Base-by-base conservation (phyloP, 352 stramenopile genomes). In the Phytophthora meadii region DNA sequence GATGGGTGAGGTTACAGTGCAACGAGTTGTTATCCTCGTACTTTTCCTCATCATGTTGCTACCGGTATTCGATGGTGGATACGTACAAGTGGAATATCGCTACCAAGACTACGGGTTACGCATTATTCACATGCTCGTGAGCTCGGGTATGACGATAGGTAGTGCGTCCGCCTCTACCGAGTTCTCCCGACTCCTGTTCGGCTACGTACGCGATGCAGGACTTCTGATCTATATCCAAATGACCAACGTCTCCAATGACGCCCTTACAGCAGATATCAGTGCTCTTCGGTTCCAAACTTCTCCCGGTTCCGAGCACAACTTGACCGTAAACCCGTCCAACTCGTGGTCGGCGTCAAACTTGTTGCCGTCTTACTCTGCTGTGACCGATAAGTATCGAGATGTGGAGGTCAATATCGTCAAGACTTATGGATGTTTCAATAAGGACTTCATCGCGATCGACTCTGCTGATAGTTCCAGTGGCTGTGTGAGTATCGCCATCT, bases 31-130 rank as follows among this genome's bases (percentile, higher is more conserved):
- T 37, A 85, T 97, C 36, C 81, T 95, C 28, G 89, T 97, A 42
- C 79, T 97, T 22, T 95, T 97, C 39, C 81, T 97, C 47, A 73
- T 97, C 50, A 92, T 97, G 68, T 57, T 96, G 34, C 75, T 97
- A n/a, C 90, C 91, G 3, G 68, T 92, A 5, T 95, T 96, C 55
- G 86, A 97, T 39, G 85, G 87, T 10, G 81, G 88, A 24, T 94
- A 94, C 61, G 82, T 59, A 5, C 76, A 94, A 37, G 65, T 88
- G 37, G 81, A 92, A 7, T 94, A 95, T 57, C 81, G 85, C 7
- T 92, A 94, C 57, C 89, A 97, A 70, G 82, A 96, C 41, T 91
- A 96, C 25, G 87, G 87, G 0, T 65, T 97, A 17, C 85, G 76
- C 47, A 79, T 85, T 50, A 89, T 90, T 39, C 90, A 91, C 75